Conservation (phyloP, 768 basidiomycete genomes). For the Asterophora parasitica region DNA sequence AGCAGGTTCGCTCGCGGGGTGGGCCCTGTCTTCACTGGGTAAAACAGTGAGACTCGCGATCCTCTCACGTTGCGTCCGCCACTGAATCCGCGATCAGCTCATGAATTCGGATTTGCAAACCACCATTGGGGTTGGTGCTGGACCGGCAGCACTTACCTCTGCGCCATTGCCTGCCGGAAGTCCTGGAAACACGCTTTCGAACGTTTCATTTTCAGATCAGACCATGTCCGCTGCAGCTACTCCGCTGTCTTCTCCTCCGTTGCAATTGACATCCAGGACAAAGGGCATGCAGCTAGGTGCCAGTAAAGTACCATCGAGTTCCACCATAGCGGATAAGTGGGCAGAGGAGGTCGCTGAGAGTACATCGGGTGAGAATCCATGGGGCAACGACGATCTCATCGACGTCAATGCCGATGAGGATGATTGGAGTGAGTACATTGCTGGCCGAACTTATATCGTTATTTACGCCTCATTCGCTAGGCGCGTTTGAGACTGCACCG, state of each 20-base stretch:
- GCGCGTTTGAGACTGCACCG: constrained; percentile 71
- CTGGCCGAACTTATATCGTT: background rate
- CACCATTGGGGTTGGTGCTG: constrained; percentile 42
- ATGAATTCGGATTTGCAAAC: constrained; percentile 70
- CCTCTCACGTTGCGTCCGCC: background rate
- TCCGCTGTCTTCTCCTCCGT: constrained; percentile 11
- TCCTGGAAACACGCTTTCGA: constrained; percentile 12
- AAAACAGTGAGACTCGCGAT: constrained; percentile 54
- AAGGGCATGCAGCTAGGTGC: constrained; percentile 72
- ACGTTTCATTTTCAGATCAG: background rate
- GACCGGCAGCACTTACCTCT: constrained; percentile 26
- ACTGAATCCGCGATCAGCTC: constrained; percentile 40
- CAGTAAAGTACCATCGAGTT: constrained; percentile 37
- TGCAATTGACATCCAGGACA: constrained; percentile 28
- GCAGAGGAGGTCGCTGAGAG: constrained; percentile 49
- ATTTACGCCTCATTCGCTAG: constrained; percentile 27
- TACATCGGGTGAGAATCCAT: constrained; percentile 45
- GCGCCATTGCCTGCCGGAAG: constrained; percentile 31
- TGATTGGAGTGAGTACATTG: constrained; percentile 80
- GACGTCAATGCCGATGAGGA: constrained; percentile 91
- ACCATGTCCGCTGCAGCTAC: constrained; percentile 6
- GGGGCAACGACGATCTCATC: constrained; percentile 81
- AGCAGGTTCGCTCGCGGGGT: constrained; percentile 87
- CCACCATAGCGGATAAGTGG: constrained; percentile 46
- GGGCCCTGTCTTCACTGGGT: constrained; percentile 90